Conservation (phyloP, 2,329 filamentous ascomycete genomes). For the Leptographium flavum region DNA sequence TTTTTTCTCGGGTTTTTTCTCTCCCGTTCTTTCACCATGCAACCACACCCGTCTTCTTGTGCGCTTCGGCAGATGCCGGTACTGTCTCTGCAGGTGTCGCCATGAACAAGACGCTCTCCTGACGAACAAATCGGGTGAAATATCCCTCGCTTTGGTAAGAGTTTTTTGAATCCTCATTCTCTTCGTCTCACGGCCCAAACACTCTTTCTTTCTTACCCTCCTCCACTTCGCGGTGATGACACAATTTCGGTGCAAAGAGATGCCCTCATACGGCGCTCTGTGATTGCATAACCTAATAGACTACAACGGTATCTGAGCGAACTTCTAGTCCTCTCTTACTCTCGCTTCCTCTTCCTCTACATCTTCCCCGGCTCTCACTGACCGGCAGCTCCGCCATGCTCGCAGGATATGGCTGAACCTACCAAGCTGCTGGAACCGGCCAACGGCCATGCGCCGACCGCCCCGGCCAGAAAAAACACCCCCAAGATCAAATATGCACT, state of each 20-base stretch:
- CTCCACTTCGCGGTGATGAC: slow-evolving; percentile 43
- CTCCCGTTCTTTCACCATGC: too few relatives aligned
- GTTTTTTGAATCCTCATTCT: slow-evolving; percentile 5
- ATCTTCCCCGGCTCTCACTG: too few relatives aligned
- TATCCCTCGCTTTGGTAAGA: slow-evolving; percentile 16
- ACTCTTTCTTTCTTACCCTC: neutral
- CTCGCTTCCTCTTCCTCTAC: too few relatives aligned
- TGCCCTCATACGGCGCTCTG: slow-evolving; percentile 41
- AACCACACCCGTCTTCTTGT: neutral
- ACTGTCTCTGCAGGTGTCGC: neutral
- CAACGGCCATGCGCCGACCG: neutral
- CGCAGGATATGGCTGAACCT: slow-evolving; percentile 18
- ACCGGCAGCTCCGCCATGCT: slow-evolving; percentile 10
- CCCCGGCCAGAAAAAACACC: slow-evolving; percentile 3
- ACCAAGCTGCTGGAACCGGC: slow-evolving; percentile 5
- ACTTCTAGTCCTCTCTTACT: slow-evolving; percentile 5
- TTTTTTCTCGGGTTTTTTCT: too few relatives aligned
- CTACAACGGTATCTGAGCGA: slow-evolving; percentile 97
- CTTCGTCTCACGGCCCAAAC: neutral
- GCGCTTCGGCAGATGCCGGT: slow-evolving; percentile 1
- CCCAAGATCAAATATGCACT: slow-evolving; percentile 48
- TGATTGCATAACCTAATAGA: slow-evolving; percentile 59
- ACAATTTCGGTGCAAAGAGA: slow-evolving; percentile 42
- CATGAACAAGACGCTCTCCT: neutral
- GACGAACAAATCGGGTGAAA: slow-evolving; percentile 10